phyloP scores from a whole-genome alignment of 306 rosid species.

The Cucurbita argyrosperma region DNA sequence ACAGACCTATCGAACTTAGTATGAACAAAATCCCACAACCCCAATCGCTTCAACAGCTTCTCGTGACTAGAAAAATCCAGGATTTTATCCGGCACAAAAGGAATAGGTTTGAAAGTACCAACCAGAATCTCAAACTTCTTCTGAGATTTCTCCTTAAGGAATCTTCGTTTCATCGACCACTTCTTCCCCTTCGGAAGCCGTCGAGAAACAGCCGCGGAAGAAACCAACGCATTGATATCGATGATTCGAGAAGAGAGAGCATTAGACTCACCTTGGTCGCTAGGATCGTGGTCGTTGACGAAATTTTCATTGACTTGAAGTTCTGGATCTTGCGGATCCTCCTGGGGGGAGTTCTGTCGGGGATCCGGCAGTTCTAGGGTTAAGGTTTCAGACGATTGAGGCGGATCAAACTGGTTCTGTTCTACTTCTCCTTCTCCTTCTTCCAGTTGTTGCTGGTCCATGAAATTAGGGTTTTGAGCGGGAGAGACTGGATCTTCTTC shows the following conservation, averaged over 20 bases:
- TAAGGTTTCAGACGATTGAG: constrained; percentile 26
- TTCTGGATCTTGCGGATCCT: neutral
- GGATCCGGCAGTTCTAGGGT: constrained; percentile 9
- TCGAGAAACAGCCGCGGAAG: constrained; percentile 9
- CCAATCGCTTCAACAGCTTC: constrained; percentile 51
- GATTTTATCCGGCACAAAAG: constrained; percentile 40
- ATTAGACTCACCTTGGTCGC: constrained; percentile 18
- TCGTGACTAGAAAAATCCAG: constrained; percentile 48
- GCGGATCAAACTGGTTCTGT: constrained; percentile 5
- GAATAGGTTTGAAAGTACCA: constrained; percentile 53
- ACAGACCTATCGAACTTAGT: constrained; percentile 43
- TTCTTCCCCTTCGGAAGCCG: constrained; percentile 19
- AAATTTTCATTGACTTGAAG: constrained; percentile 8
- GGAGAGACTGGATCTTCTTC: constrained; percentile 4
- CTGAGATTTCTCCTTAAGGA: constrained; percentile 21
- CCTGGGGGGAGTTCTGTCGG: constrained; percentile 1
- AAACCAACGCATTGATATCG: neutral
- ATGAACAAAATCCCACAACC: constrained; percentile 74
- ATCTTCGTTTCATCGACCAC: constrained; percentile 15
- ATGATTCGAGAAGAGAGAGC: constrained; percentile 17
- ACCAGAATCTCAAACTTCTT: constrained; percentile 37
- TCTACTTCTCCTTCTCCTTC: neutral
- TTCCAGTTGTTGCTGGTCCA: constrained; percentile 7
- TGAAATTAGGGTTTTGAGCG: constrained; percentile 13
- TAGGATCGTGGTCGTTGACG: neutral